Evolutionary conservation across 768 basidiomycete species (phyloP).

Genomic region (Termitomyces sp.): DNA sequence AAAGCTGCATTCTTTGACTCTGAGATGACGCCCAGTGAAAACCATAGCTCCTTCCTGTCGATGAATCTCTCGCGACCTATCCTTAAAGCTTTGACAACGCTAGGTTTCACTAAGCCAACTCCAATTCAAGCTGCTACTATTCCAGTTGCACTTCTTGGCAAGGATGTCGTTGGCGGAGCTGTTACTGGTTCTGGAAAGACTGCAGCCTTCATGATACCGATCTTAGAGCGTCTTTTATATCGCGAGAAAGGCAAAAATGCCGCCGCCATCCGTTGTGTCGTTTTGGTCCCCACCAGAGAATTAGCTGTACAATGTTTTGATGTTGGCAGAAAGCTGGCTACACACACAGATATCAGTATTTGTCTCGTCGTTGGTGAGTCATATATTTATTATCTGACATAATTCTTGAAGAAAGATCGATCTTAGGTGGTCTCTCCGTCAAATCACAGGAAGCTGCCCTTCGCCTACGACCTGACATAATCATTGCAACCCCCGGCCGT

Average conservation of each 20-base stretch:
- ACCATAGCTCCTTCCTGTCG: constrained; percentile 77
- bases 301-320: constrained; percentile 94
- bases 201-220: constrained; percentile 93
- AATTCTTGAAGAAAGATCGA: constrained; percentile 5
- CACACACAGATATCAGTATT: constrained; percentile 85
- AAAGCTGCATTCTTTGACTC: constrained; percentile 89
- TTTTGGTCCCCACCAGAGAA: constrained; percentile 93
- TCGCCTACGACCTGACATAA: constrained; percentile 84
- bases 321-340: constrained; percentile 79
- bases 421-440: constrained; percentile 81
- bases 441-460: constrained; percentile 88
- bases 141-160: constrained; percentile 89
- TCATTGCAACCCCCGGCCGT: constrained; percentile 96
- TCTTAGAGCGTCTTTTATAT: constrained; percentile 88
- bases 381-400: neutral
- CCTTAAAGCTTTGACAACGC: constrained; percentile 80
- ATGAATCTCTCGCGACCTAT: constrained; percentile 97
- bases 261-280: constrained; percentile 82
- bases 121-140: constrained; percentile 95
- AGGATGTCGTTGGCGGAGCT: constrained; percentile 93
- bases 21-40: constrained; percentile 38
- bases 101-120: constrained; percentile 82
- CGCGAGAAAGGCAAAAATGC: constrained; percentile 86
- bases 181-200: constrained; percentile 99
- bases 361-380: constrained; percentile 85